These are phyloP conservation scores for Penicillium hordei DNA, from an alignment of 2,329 filamentous ascomycete genomes.

Conservation along the genomic window DNA sequence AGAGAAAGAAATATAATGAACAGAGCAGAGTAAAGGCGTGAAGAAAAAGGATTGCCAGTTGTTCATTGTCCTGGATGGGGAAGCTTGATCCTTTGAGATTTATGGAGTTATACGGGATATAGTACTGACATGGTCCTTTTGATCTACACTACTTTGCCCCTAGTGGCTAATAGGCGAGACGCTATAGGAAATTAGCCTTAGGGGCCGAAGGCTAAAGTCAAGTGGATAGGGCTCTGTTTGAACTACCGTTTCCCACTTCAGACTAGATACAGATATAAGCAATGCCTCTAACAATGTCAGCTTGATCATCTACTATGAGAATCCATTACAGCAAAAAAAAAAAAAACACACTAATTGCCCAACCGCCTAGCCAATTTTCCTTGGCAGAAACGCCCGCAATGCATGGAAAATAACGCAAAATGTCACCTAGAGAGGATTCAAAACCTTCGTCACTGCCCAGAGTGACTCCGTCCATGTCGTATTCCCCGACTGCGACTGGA, in stretches of 20 bases:
- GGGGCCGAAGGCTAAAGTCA: not conserved
- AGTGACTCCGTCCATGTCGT: conserved; percentile 22
- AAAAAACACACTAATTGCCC: not conserved
- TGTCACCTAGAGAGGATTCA: not conserved
- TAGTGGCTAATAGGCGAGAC: not conserved
- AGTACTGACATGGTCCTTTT: too few species aligned
- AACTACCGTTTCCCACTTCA: not conserved
- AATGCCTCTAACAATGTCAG: not conserved
- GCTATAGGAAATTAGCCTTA: not conserved
- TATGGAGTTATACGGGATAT: not conserved
- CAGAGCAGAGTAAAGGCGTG: not conserved
- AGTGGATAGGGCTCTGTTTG: not conserved
- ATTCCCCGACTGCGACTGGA: conserved; percentile 21
- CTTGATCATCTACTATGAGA: not conserved
- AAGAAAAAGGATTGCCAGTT: not conserved
- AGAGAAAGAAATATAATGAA: not conserved
- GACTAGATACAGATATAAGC: not conserved
- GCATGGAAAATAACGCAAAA: conserved; percentile 10
- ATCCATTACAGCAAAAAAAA: not conserved
- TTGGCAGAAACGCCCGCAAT: conserved; percentile 14
- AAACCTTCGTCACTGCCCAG: conserved; percentile 14
- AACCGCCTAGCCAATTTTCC: not conserved
- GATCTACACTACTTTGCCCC: not conserved
- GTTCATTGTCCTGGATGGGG: too few species aligned
- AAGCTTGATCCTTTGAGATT: not conserved